Evolutionary conservation across 2,329 filamentous ascomycete genomes (phyloP), one percentile per base, ranked within the genome.

Genomic region (Fusarium armeniacum): DNA sequence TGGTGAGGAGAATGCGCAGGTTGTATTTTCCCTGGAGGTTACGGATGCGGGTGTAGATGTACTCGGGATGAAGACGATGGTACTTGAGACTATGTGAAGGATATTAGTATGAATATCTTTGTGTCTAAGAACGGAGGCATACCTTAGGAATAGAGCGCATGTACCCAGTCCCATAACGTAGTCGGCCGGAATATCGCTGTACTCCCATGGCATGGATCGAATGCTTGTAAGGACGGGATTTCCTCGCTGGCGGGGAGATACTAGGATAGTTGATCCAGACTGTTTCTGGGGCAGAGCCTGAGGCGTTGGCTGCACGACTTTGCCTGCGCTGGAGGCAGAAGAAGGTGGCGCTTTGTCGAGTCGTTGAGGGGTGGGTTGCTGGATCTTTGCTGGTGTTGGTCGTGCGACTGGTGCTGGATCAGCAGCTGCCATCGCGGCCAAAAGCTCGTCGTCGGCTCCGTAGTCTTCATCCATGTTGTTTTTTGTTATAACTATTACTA

Each of bases 31-130:
- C 93, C 53, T 92, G 92, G 6, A 99, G 84, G 50, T 90, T 89
- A 54, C 92, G 91, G 72, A 99, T 97, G 60, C 96, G 91, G 26
- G 91, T 94, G 83, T 98, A 98, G 75, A 99, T 93, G 83, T 99
- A 99, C 81, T 99, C 96, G 1, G 96, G 96, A 77, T 99, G 96
- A 54, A 99, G 86, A 30, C 95, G 93, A 80, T 99, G 96, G 80
- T 99, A 99, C 80, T 98, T 99, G 57, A 99, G 87, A 49, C 93
- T 86, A 58, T 26, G n/a, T 38, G n/a, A 38, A 6, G 38, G 18
- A n/a, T 3, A 35, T 70, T 20, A 69, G 58, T 3, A 57, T 6
- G 3, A 4, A 12, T 6, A 11, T 1, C 11, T 1, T 15, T 10
- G 12, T 3, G 8, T 2, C 10, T 5, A 22, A 7, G 9, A 2